A percentile compares a stretch with the other conserved stretches of the same genome.
phyloP scores from a whole-genome alignment of 495 filamentous ascomycete genomes.

The Copromyces sp. region DNA sequence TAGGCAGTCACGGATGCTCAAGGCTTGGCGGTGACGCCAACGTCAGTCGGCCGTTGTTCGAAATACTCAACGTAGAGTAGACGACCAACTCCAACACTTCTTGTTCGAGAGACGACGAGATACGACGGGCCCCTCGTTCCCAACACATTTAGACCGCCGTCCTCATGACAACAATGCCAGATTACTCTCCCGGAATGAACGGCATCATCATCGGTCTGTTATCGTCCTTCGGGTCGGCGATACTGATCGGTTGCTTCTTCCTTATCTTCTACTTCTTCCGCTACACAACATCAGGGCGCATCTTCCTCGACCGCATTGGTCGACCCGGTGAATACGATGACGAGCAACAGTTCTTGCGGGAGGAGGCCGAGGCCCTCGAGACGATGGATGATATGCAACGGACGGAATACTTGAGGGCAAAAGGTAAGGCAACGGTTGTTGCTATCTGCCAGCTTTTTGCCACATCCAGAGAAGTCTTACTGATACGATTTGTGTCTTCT shows the following conservation, averaged over 20 bases:
- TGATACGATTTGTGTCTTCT: conserved; percentile 6
- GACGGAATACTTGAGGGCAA: conserved; percentile 85
- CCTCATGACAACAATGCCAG: conserved; percentile 11
- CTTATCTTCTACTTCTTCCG: conserved; percentile 87
- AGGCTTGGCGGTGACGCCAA: conserved; percentile 12
- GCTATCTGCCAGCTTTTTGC: neutral
- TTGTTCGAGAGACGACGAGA: neutral
- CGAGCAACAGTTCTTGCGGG: conserved; percentile 81
- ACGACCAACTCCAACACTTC: neutral
- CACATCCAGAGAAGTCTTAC: neutral
- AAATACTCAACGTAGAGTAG: neutral
- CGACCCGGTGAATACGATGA: conserved; percentile 96
- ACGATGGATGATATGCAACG: conserved; percentile 88
- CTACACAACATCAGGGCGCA: conserved; percentile 80
- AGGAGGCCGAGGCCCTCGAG: conserved; percentile 92
- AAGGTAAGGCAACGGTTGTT: conserved; percentile 54
- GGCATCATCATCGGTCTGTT: conserved; percentile 92
- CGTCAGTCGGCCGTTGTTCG: conserved; percentile 11
- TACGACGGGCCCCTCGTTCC: neutral
- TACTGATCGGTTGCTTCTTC: conserved; percentile 69
- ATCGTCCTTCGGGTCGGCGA: conserved; percentile 91
- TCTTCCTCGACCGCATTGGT: conserved; percentile 87
- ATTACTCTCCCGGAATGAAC: conserved; percentile 36
- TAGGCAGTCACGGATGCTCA: conserved; percentile 8
- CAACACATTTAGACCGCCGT: neutral